These are phyloP conservation scores for Neoboletus subvelutipes DNA, from an alignment of 768 basidiomycete species.

Conservation along the genomic window DNA sequence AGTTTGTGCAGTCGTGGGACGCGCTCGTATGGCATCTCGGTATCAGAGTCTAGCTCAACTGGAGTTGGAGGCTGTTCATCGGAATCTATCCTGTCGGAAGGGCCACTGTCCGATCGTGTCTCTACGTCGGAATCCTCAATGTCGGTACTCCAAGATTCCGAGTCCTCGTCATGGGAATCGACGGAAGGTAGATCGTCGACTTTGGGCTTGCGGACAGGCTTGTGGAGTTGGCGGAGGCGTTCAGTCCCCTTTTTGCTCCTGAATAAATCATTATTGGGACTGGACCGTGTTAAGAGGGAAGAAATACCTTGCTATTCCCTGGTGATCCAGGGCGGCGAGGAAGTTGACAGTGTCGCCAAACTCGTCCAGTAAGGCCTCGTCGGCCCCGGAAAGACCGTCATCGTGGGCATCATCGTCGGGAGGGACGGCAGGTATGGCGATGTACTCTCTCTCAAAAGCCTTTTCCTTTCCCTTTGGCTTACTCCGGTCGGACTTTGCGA, in stretches of 20 bases:
- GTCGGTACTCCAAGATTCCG: conserved; percentile 49
- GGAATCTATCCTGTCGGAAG: conserved; percentile 12
- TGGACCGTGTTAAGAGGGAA: background rate
- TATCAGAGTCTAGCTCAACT: conserved; percentile 44
- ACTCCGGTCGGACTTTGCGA: conserved; percentile 26
- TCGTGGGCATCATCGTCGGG: conserved; percentile 20
- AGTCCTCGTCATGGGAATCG: conserved; percentile 63
- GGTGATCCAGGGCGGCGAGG: conserved; percentile 67
- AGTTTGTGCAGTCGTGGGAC: conserved; percentile 51
- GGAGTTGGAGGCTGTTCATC: conserved; percentile 6
- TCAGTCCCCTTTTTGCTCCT: conserved; percentile 88
- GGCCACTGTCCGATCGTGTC: conserved; percentile 11
- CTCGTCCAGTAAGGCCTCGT: conserved; percentile 62
- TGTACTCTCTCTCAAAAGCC: conserved; percentile 55
- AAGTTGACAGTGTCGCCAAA: conserved; percentile 67
- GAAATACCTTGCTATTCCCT: conserved; percentile 76
- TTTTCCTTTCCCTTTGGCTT: conserved; percentile 56
- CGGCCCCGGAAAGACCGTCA: conserved; percentile 64
- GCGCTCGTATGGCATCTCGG: conserved; percentile 75
- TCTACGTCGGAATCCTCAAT: conserved; percentile 36
- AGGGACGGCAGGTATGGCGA: conserved; percentile 53
- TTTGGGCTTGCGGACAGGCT: conserved; percentile 46
- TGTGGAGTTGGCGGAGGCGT: conserved; percentile 64
- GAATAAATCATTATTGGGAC: conserved; percentile 3
- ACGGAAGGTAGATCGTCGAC: conserved; percentile 68